phyloP scores from a whole-genome alignment of 164 flowering plant genomes.

The Annona squamosa region DNA sequence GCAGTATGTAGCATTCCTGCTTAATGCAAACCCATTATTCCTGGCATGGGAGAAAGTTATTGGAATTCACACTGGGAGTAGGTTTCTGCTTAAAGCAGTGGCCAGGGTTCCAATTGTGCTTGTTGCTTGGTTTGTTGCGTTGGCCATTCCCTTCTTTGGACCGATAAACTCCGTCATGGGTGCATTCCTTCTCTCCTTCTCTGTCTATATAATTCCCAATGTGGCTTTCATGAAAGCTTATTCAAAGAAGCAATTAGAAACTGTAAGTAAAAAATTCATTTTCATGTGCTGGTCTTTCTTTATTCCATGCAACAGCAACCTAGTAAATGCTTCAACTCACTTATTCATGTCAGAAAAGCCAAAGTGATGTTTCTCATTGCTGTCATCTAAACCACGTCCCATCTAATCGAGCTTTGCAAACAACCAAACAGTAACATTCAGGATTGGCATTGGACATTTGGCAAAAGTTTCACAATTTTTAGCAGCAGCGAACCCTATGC shows the following conservation, averaged over 20 bases:
- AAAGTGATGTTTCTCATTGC: no score
- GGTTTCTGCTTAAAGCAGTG: conserved; percentile 3
- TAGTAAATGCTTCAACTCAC: neutral
- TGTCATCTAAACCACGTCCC: no score
- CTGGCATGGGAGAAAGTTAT: conserved; percentile 10
- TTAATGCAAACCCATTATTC: conserved; percentile 10
- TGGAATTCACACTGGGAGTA: conserved; percentile 5
- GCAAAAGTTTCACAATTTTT: no score
- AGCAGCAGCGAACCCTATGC: no score
- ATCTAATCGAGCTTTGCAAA: no score
- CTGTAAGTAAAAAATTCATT: neutral
- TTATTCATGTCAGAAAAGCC: neutral
- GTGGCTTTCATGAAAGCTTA: conserved; percentile 8
- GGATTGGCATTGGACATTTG: no score
- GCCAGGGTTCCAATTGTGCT: conserved; percentile 11
- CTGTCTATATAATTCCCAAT: conserved; percentile 11
- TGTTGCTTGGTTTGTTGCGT: conserved; percentile 9
- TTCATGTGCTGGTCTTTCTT: neutral
- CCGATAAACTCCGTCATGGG: conserved; percentile 14
- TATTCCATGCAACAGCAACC: neutral
- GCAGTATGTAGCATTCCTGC: conserved; percentile 10
- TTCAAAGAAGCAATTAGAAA: conserved; percentile 1
- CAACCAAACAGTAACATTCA: no score
- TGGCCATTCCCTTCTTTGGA: conserved; percentile 13
- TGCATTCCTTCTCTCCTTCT: conserved; percentile 11